phyloP scores from a whole-genome alignment of 208 protist genomes.

The Leishmania turanica region DNA sequence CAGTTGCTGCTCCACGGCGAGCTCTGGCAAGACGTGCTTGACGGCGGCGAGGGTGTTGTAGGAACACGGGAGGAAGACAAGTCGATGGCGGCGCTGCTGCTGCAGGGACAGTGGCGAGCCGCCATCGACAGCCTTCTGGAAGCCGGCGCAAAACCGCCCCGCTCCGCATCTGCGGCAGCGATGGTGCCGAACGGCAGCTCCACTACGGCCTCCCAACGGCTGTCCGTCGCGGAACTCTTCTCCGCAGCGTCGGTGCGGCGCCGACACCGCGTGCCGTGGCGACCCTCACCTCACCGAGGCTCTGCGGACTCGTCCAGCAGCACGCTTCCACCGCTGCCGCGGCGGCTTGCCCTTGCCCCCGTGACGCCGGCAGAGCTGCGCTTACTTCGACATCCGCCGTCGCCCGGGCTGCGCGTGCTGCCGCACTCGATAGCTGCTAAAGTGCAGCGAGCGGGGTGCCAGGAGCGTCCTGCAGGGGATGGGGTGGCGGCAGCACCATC shows the following conservation, averaged over 20 bases:
- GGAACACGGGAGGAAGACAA: not conserved
- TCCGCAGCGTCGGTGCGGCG: constrained; percentile 1
- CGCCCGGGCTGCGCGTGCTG: constrained; percentile 8
- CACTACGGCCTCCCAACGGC: not conserved
- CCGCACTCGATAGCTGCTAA: not conserved
- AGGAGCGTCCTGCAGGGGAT: not conserved
- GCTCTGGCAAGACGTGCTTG: not conserved
- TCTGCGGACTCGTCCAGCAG: not conserved
- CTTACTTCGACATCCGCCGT: constrained; percentile 21
- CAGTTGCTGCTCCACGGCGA: not conserved
- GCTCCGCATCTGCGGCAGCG: not conserved
- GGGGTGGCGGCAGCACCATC: not conserved
- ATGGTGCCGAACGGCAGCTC: not conserved
- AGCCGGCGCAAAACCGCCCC: too few species aligned
- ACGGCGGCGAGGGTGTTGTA: not conserved
- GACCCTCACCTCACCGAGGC: not conserved
- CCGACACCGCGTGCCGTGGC: constrained; percentile 7
- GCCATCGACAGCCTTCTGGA: not conserved
- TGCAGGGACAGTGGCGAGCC: constrained; percentile 8
- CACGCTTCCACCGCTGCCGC: constrained; percentile 11
- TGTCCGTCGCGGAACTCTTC: constrained; percentile 8
- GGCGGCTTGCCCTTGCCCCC: not conserved
- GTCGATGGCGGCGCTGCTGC: constrained; percentile 14
- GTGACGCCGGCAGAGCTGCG: constrained; percentile 23
- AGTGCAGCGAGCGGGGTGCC: not conserved